Evolutionary conservation across 2,329 filamentous ascomycete species (phyloP).

Genomic region (Helotiales sp.): DNA sequence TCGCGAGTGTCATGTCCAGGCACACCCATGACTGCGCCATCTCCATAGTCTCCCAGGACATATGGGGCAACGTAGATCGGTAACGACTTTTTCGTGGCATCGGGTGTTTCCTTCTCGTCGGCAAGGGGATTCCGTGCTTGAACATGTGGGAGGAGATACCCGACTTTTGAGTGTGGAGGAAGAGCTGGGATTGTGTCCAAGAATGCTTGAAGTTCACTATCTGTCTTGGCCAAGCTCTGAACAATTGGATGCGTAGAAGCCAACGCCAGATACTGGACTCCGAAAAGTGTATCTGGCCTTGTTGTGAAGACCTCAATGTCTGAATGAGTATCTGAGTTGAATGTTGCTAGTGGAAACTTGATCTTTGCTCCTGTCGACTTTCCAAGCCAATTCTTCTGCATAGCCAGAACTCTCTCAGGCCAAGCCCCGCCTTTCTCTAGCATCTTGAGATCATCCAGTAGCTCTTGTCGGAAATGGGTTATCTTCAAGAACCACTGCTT

Average conservation of each 20-base stretch:
- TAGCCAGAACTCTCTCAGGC: slow-evolving; percentile 79
- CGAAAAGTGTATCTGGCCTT: slow-evolving; percentile 82
- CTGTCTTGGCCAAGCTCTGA: slow-evolving; percentile 54
- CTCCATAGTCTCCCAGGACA: slow-evolving; percentile 81
- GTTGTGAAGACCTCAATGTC: slow-evolving; percentile 77
- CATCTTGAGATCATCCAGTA: slow-evolving; percentile 69
- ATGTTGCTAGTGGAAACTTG: slow-evolving; percentile 62
- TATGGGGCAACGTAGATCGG: slow-evolving; percentile 84
- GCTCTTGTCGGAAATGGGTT: slow-evolving; percentile 71
- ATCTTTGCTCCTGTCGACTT: slow-evolving; percentile 73
- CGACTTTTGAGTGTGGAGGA: slow-evolving; percentile 59
- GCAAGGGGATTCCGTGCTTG: slow-evolving; percentile 66
- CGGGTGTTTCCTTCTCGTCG: slow-evolving; percentile 50
- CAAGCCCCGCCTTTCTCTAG: slow-evolving; percentile 66
- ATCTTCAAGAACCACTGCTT: slow-evolving; percentile 92
- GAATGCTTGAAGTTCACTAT: slow-evolving; percentile 66
- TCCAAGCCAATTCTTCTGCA: slow-evolving; percentile 89
- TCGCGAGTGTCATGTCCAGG: slow-evolving; percentile 82
- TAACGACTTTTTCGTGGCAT: slow-evolving; percentile 55
- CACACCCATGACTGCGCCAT: slow-evolving; percentile 89
- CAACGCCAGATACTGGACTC: slow-evolving; percentile 81
- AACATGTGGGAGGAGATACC: slow-evolving; percentile 65
- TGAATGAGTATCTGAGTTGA: slow-evolving; percentile 20
- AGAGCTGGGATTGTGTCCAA: slow-evolving; percentile 60
- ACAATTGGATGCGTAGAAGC: slow-evolving; percentile 74